Evolutionary conservation across 192 early-diverging fungal species (phyloP), one percentile per base, ranked within the genome.

Genomic region (Paraglomus brasilianum): DNA sequence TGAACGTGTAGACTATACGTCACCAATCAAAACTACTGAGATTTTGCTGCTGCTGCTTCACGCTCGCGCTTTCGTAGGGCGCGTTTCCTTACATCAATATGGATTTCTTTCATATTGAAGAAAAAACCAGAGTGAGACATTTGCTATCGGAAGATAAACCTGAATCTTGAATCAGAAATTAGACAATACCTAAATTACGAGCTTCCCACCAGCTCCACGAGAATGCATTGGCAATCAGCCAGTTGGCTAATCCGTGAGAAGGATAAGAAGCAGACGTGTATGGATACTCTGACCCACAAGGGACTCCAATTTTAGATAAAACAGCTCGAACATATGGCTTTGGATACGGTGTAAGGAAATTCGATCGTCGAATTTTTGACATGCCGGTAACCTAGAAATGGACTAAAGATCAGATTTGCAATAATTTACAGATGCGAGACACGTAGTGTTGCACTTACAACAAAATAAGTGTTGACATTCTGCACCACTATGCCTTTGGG

Each of bases 391-490:
- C 48, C 64, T 66, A 8, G 17, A 10, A 66, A 17, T 42, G 13
- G 30, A 44, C 44, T 5, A 43, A 15, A 42, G 17, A 15, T 17
- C 14, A 42, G 39, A 60, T n/a, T 6, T 39, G 24, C 15, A 61
- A 43, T 42, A 30, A 42, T 30, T 60, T 41, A 60, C 46, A 14
- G 4, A 65, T 65, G 41, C 1, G 19, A 40, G n/a, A 22, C 24
- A 19, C 4, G 5, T 30, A 13, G 13, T 60, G 14, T 17, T 6
- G 15, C 17, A 7, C 64, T 46, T 57, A 89, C 86, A 71, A 98
- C 95, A 90, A 97, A 98, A 81, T 92, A 97, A 22, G 94, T 94
- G 75, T 95, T 96, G 70, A 97, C 70, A 79, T 94, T 88, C 83
- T 98, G 87, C 38, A 98, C 95, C 22, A 89, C 78, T 22, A 98